Conservation (phyloP, 2,329 filamentous ascomycete genomes). For the Arthrobotrys conoides region DNA sequence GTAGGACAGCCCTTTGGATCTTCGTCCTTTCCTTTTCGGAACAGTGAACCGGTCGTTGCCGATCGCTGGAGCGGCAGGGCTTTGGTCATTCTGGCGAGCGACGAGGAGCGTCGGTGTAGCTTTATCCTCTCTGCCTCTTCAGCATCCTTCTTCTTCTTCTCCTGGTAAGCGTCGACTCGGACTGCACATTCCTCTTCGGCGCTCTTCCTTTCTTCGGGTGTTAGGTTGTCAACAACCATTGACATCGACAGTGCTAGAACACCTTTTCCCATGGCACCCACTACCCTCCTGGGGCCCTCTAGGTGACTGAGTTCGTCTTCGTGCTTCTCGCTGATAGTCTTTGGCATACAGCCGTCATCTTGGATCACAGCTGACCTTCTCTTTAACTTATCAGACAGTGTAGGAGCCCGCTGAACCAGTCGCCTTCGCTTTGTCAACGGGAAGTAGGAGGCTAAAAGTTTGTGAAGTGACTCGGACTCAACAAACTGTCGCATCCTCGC, state of each 20-base stretch:
- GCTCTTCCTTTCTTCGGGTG: conserved; percentile 51
- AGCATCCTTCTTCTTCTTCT: conserved; percentile 36
- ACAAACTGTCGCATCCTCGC: conserved; percentile 63
- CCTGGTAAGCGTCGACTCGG: conserved; percentile 21
- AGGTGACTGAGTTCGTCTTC: conserved; percentile 43
- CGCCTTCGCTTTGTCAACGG: conserved; percentile 58
- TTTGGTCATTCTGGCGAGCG: conserved; percentile 14
- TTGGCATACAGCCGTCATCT: conserved; percentile 25
- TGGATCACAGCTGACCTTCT: conserved; percentile 37
- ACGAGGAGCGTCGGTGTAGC: conserved; percentile 38
- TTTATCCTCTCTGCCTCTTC: conserved; percentile 39
- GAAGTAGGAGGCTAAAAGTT: conserved; percentile 60
- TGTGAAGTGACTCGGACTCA: conserved; percentile 62
- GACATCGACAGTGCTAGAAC: conserved; percentile 61
- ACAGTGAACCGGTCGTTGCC: conserved; percentile 46
- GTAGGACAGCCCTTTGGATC: conserved; percentile 10
- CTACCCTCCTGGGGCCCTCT: conserved; percentile 61
- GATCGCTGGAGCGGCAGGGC: conserved; percentile 31
- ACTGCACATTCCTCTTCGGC: conserved; percentile 37
- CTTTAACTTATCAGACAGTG: conserved; percentile 53
- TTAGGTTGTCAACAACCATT: conserved; percentile 49
- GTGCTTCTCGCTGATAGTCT: conserved; percentile 50
- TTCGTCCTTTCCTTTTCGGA: conserved; percentile 38
- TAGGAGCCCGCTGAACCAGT: conserved; percentile 34
- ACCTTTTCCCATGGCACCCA: conserved; percentile 63